Evolutionary conservation across 1,139 yeast genomes (phyloP).

Genomic region (Hansenula anomala): DNA sequence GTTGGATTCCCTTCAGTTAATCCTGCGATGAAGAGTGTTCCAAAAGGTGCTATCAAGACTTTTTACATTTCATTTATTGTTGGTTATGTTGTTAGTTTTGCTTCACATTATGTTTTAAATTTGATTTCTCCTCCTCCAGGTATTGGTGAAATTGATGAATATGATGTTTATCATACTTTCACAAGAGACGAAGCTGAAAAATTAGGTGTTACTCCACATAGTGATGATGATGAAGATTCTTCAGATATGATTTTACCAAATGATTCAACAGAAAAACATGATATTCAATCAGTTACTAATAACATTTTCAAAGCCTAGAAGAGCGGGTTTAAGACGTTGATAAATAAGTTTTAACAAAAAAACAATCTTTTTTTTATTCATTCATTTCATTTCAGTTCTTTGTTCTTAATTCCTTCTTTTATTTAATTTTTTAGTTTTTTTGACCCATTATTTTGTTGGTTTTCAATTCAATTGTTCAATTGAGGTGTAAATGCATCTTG

Average conservation of each 20-base stretch:
- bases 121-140: conserved; percentile 29
- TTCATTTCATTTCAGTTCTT: background rate
- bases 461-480: too few species aligned
- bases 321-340: too few species aligned
- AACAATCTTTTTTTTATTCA: too few species aligned
- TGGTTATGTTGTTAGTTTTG: conserved; percentile 29
- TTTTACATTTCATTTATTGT: conserved; percentile 26
- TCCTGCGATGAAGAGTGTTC: conserved; percentile 22
- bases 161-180: conserved; percentile 31
- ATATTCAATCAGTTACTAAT: background rate
- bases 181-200: conserved; percentile 22
- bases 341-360: too few species aligned
- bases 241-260: background rate
- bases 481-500: too few species aligned
- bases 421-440: too few species aligned
- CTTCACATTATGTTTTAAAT: conserved; percentile 23
- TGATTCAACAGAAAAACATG: conserved; percentile 1
- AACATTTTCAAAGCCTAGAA: background rate
- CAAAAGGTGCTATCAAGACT: conserved; percentile 27
- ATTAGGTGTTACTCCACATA: conserved; percentile 19
- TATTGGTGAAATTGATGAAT: conserved; percentile 30
- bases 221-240: conserved; percentile 5
- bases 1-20: conserved; percentile 30
- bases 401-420: background rate
- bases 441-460: too few species aligned